Base-by-base conservation (phyloP, 1,139 yeast species). In the Saccharomycopsis crataegensis region DNA sequence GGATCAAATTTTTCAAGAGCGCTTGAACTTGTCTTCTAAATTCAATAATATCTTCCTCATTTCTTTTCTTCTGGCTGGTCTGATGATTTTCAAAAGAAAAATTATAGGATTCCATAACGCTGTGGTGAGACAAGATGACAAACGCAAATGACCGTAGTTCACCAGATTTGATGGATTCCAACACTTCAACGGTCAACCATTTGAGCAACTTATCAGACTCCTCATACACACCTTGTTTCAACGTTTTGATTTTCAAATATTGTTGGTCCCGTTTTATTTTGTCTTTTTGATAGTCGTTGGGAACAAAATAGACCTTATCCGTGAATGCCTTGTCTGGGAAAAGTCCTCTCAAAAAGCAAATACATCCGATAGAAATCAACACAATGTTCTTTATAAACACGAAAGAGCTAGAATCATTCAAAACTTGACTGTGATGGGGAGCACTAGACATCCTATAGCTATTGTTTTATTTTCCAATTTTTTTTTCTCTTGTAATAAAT, bases 111-210 rank as follows among this genome's bases (percentile, higher is more conserved):
- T 43, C 46, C 9, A 28, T 16, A 31, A 36, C 11, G 9, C 12
- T 33, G 4, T 38, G 22, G 5, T 32, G 28, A 3, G 43, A 31
- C 48, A 44, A 36, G 31, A 49, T 37, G 34, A 36, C 51, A 43
- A 49, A 43, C 11, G 40, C 16, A 14, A 81, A 59, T 0, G 77
- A 76, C 54, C 70, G 67, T 40, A 82, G 62, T 54, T 70, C 73
- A 31, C 72, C 68, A 37, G 64, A 59, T 36, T 67, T 68, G 11
- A 80, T 64, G 1, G 80, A 73, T 45, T 74, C 76, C 49, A 67
- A 65, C 5, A 77, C 72, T 7, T 83, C 80, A 36, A 65, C 64
- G 48, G 79, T 81, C 34, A 81, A 62, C 81, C 83, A 79, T 53
- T 73, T 70, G 31, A 78, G 63, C 43, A 80, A 67, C 12, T 60